A percentile compares a stretch with the other conserved stretches of the same genome.
These are phyloP conservation scores for Neurospora sp. DNA, from an alignment of 495 filamentous ascomycete species.

Conservation along the genomic window DNA sequence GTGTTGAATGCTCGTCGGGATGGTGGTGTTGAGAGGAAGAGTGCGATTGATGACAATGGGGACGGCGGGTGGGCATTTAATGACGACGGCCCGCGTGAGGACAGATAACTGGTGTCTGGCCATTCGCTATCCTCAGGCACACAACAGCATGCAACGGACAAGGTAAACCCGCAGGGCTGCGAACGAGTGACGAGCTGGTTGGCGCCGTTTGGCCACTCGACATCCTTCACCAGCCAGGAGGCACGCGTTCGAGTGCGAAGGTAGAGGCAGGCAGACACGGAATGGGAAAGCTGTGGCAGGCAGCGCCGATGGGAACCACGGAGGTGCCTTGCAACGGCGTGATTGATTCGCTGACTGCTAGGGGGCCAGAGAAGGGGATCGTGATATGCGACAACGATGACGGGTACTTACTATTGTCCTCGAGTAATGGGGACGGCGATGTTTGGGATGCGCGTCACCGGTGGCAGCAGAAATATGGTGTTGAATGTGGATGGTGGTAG, in stretches of 20 bases:
- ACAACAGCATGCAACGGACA: not conserved
- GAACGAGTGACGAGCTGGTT: not conserved
- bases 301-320: not conserved
- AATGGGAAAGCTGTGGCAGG: not conserved
- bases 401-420: constrained; percentile 21
- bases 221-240: not conserved
- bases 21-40: not conserved
- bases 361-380: not conserved
- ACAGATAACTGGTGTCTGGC: not conserved
- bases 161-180: not conserved
- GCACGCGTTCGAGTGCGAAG: not conserved
- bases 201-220: not conserved
- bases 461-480: constrained; percentile 12
- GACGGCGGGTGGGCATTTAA: constrained; percentile 6
- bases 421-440: constrained; percentile 20
- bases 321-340: not conserved
- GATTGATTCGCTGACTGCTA: not conserved
- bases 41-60: constrained; percentile 5
- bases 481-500: constrained; percentile 11
- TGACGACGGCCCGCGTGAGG: not conserved
- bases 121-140: not conserved
- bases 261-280: not conserved
- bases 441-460: constrained; percentile 1
- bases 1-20: not conserved
- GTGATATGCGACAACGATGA: not conserved